Percentiles rank a stretch among this genome's conserved stretches.
Evolutionary conservation across 306 rosid genomes (phyloP).

Genomic region (Cucumis hystrix): DNA sequence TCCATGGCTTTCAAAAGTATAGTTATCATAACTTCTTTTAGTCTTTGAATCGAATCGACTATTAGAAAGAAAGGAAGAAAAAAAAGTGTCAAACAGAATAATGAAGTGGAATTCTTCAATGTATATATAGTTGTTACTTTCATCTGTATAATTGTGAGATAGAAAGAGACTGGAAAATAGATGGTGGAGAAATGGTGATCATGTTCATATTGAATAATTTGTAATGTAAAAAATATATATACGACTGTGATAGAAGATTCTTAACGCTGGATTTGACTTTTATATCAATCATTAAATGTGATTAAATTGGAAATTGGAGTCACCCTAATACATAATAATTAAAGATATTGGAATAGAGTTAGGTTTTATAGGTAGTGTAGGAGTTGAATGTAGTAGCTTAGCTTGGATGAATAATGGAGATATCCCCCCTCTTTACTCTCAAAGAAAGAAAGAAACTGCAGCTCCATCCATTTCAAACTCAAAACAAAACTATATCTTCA

Average conservation of each 20-base stretch:
- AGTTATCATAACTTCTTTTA: too few relatives aligned
- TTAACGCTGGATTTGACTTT: constrained; percentile 1
- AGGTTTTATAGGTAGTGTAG: neutral
- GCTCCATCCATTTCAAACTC: neutral
- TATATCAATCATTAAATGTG: neutral
- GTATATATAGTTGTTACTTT: neutral
- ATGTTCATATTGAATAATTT: neutral
- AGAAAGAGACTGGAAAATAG: neutral
- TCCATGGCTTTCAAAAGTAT: too few relatives aligned
- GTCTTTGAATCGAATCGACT: too few relatives aligned
- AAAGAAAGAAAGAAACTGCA: neutral
- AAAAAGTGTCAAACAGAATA: too few relatives aligned
- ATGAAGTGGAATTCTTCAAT: neutral
- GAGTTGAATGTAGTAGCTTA: neutral
- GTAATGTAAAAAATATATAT: neutral
- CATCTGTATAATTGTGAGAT: neutral
- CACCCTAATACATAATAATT: neutral
- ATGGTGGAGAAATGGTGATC: neutral
- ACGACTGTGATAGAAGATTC: neutral
- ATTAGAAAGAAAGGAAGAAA: too few relatives aligned
- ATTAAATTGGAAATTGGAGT: neutral
- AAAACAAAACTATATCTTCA: neutral
- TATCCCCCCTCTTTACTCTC: neutral
- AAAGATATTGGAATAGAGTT: neutral
- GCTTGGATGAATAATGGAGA: neutral